Base-by-base conservation (phyloP, 805 yeast species). In the Metschnikowia cerradonensis region DNA sequence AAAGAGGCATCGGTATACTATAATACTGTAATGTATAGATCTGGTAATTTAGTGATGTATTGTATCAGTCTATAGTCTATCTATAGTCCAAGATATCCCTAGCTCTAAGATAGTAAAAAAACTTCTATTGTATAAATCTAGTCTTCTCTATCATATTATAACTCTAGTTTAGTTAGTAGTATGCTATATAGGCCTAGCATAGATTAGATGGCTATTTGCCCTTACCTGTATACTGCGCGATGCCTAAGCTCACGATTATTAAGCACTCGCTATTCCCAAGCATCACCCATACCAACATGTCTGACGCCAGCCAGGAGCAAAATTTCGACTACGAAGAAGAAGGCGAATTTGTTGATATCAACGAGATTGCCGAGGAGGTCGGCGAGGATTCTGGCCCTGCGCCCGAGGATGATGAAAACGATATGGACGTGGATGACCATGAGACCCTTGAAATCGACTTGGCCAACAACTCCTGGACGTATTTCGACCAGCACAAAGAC, bases 401-500 rank as follows among this genome's bases (percentile, higher is more conserved):
- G 2, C 77, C 70, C 19, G 68, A 62, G 26, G 68, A 67, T 8
- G 78, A 64, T 22, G 62, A 60, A n/a, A 75, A 67, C 22, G 74
- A 68, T 31, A 67, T 51, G 52, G 81, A 78, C 47, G 76, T 73
- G 43, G 56, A 52, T 36, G 52, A 52, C 10, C 56, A 47, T 31
- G 80, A 82, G 46, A 72, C 76, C 37, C 69, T 88, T 39, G 96
- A 88, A 67, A 80, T 92, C 33, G 98, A 91, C 63, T 73, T 91
- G 83, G 77, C 91, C 45, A 92, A 92, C 70, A 92, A 92, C 70
- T 89, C 98, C 6, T 80, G 85, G 72, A 75, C 89, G 0, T 94
- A 89, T 67, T 94, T 94, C 66, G 99, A 94, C 65, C 78, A 79
- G 58, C 99, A 94, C 65, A 77, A 80, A 49, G 99, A 94, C 67